These are phyloP conservation scores for Symbiodinium natans DNA, from an alignment of 73 alveolate species.

Conservation along the genomic window DNA sequence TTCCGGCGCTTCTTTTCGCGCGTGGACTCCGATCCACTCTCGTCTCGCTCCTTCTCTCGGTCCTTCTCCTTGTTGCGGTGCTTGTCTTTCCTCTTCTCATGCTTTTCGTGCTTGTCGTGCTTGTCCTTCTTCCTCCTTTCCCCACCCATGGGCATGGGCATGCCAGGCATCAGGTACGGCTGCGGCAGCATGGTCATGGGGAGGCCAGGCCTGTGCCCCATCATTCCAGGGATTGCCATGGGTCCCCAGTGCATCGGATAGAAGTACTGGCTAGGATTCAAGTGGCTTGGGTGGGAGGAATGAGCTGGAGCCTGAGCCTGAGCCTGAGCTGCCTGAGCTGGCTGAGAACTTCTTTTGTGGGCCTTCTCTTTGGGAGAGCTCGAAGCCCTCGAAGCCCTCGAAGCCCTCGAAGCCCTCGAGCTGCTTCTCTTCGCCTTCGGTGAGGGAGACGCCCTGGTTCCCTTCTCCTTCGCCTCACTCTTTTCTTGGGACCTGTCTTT, in stretches of 20 bases:
- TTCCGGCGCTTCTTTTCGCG: neutral
- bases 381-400: too few relatives aligned
- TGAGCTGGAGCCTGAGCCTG: too few relatives aligned
- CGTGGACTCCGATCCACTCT: neutral
- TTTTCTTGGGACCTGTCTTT: neutral
- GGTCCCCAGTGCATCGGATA: conserved; percentile 20
- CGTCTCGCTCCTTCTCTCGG: neutral
- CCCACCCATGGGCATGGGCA: neutral
- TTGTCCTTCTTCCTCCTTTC: conserved; percentile 34
- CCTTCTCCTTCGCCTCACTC: neutral
- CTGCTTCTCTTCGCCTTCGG: neutral
- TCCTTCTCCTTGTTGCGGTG: neutral
- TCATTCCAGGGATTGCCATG: conserved; percentile 20
- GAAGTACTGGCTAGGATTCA: neutral
- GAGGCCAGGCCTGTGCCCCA: neutral
- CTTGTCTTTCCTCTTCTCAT: neutral
- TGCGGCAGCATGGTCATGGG: neutral
- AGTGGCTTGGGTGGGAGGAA: neutral
- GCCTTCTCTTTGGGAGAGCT: too few relatives aligned
- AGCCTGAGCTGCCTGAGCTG: neutral
- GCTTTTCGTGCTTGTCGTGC: neutral
- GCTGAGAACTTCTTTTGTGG: neutral
- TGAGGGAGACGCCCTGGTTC: neutral
- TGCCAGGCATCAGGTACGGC: conserved; percentile 28
- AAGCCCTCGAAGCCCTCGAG: neutral